These are phyloP conservation scores for Annulohypoxylon nitens DNA, from an alignment of 495 filamentous ascomycete species.

Conservation along the genomic window DNA sequence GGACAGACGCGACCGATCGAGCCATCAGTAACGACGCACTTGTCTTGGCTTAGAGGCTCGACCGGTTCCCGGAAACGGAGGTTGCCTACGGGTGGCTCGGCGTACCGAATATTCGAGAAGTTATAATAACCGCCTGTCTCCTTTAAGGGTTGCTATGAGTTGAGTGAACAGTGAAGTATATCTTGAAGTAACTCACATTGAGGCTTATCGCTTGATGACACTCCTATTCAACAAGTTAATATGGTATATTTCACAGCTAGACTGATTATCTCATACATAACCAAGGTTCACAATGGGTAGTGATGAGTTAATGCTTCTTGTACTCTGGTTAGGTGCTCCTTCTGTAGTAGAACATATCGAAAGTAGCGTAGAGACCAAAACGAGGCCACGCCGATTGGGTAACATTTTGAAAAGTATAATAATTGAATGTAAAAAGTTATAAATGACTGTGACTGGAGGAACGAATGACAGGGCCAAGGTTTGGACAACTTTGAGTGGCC, in stretches of 20 bases:
- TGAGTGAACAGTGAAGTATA: not conserved
- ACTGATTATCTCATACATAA: not conserved
- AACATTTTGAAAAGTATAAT: conserved; percentile 4
- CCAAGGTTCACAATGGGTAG: conserved; percentile 3
- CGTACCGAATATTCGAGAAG: conserved; percentile 16
- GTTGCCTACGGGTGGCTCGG: not conserved
- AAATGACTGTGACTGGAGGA: not conserved
- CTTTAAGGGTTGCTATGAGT: not conserved
- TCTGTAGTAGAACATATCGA: not conserved
- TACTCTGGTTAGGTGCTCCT: not conserved
- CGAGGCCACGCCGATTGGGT: not conserved
- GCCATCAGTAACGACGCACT: conserved; percentile 4
- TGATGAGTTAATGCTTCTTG: not conserved
- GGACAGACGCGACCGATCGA: conserved; percentile 8
- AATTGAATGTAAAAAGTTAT: not conserved
- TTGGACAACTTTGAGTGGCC: not conserved
- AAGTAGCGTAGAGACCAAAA: not conserved
- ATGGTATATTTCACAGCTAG: not conserved
- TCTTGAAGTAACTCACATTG: conserved; percentile 2
- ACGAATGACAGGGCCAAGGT: not conserved
- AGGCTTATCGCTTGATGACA: conserved; percentile 13
- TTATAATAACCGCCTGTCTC: conserved; percentile 12
- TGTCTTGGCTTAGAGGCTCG: not conserved
- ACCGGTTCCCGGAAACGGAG: conserved; percentile 7
- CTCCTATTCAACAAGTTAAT: not conserved